Evolutionary conservation across 345 rosid species (phyloP).

Genomic region (Lepidium africanum): DNA sequence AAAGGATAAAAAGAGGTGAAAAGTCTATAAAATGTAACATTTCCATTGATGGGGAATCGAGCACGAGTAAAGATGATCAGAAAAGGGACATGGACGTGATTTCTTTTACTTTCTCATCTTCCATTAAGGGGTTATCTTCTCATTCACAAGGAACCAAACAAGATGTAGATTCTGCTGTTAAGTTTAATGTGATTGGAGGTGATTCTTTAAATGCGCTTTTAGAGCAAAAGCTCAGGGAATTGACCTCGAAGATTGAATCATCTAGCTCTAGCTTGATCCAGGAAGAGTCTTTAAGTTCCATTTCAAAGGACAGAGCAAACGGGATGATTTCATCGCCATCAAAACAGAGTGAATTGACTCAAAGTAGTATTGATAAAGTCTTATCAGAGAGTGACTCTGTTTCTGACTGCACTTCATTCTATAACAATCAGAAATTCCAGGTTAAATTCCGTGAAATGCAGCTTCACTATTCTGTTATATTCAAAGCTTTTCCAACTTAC

Average conservation of each 20-base stretch:
- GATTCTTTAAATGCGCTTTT: slow-evolving; percentile 77
- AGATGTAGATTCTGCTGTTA: slow-evolving; percentile 39
- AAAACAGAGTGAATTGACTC: slow-evolving; percentile 22
- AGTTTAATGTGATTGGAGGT: slow-evolving; percentile 58
- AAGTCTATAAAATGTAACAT: slow-evolving; percentile 41
- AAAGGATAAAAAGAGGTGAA: slow-evolving; percentile 33
- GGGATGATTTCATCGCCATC: slow-evolving; percentile 7
- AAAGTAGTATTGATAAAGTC: slow-evolving; percentile 26
- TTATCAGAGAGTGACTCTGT: slow-evolving; percentile 27
- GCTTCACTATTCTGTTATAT: neutral
- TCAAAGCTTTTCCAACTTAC: neutral
- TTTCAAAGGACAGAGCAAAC: slow-evolving; percentile 30
- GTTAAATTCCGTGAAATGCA: slow-evolving; percentile 31
- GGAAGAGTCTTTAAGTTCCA: slow-evolving; percentile 36
- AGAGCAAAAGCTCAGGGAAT: slow-evolving; percentile 79
- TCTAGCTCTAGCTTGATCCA: slow-evolving; percentile 40
- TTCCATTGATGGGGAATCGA: slow-evolving; percentile 29
- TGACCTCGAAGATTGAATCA: slow-evolving; percentile 51
- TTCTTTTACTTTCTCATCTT: slow-evolving; percentile 87
- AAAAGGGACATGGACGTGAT: slow-evolving; percentile 62
- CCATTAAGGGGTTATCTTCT: slow-evolving; percentile 42
- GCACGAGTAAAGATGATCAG: slow-evolving; percentile 30
- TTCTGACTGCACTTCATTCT: slow-evolving; percentile 34
- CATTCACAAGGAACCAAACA: slow-evolving; percentile 25
- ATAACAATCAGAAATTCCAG: slow-evolving; percentile 44